Evolutionary conservation across 2,329 filamentous ascomycete species (phyloP).

Genomic region (Elsinoe australis): DNA sequence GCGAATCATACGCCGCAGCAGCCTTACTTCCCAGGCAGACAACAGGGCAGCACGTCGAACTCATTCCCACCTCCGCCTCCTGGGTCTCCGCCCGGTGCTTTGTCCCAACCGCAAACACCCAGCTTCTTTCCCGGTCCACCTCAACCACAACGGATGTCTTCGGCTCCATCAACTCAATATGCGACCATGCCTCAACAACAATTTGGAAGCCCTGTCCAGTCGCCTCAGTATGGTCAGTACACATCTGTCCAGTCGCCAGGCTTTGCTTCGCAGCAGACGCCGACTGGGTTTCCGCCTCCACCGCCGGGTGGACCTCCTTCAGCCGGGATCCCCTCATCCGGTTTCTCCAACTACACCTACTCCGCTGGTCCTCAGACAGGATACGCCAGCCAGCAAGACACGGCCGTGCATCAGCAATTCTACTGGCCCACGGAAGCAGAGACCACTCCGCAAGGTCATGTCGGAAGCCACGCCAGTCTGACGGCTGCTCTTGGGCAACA

Average conservation of each 20-base stretch:
- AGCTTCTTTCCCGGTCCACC: slow-evolving; percentile 21
- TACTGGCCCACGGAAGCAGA: slow-evolving; percentile 63
- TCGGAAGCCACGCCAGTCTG: slow-evolving; percentile 20
- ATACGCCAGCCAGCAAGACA: slow-evolving; percentile 25
- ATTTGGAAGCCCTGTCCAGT: slow-evolving; percentile 23
- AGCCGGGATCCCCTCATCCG: slow-evolving; percentile 34
- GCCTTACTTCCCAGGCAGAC: slow-evolving; percentile 37
- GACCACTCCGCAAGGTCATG: slow-evolving; percentile 34
- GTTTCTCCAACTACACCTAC: slow-evolving; percentile 51
- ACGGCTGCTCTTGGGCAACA: slow-evolving; percentile 2
- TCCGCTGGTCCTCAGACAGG: slow-evolving; percentile 28
- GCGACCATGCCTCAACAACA: slow-evolving; percentile 20
- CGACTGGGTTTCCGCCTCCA: slow-evolving; percentile 25
- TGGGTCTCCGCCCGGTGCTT: slow-evolving; percentile 28
- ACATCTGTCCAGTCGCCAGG: slow-evolving; percentile 35
- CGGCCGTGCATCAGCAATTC: slow-evolving; percentile 60
- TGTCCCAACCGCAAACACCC: slow-evolving; percentile 21
- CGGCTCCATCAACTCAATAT: background rate
- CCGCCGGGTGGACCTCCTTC: slow-evolving; percentile 36
- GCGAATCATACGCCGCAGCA: slow-evolving; percentile 19
- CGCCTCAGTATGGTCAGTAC: slow-evolving; percentile 29
- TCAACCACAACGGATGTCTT: slow-evolving; percentile 12
- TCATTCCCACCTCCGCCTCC: slow-evolving; percentile 28
- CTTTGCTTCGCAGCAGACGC: slow-evolving; percentile 32
- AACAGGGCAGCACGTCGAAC: slow-evolving; percentile 25